phyloP scores from a whole-genome alignment of 2,329 filamentous ascomycete genomes.

The Microthyrium microscopicum region DNA sequence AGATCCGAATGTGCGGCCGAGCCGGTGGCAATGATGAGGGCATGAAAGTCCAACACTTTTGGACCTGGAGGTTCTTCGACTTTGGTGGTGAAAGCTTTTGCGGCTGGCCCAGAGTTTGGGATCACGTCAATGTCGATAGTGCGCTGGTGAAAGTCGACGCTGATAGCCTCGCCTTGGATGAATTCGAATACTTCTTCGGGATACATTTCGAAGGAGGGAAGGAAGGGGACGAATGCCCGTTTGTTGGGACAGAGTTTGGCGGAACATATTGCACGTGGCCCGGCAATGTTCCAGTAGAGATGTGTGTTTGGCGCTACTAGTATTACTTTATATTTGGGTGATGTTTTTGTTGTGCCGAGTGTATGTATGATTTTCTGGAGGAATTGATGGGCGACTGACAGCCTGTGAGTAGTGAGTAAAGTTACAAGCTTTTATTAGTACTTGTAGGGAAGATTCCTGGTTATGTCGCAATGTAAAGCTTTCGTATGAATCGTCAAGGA shows the following conservation, averaged over 20 bases:
- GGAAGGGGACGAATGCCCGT: constrained; percentile 20
- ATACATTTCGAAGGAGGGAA: constrained; percentile 19
- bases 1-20: constrained; percentile 19
- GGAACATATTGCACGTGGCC: constrained; percentile 20
- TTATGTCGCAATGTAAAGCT: too few species aligned
- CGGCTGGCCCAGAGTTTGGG: constrained; percentile 2
- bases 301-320: constrained; percentile 19
- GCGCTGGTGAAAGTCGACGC: constrained; percentile 14
- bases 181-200: constrained; percentile 18
- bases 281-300: constrained; percentile 23
- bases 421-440: too few species aligned
- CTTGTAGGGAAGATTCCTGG: too few species aligned
- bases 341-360: constrained; percentile 13
- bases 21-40: constrained; percentile 22
- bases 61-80: constrained; percentile 1
- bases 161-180: constrained; percentile 18
- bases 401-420: too few species aligned
- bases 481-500: too few species aligned
- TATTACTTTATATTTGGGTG: constrained; percentile 18
- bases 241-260: constrained; percentile 17
- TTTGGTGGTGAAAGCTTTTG: constrained; percentile 1
- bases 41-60: constrained; percentile 17
- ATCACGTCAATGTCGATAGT: constrained; percentile 14
- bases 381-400: constrained; percentile 21
- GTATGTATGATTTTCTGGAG: constrained; percentile 17